phyloP scores from a whole-genome alignment of 23 red algal genomes.

The Chondrus crispus region DNA sequence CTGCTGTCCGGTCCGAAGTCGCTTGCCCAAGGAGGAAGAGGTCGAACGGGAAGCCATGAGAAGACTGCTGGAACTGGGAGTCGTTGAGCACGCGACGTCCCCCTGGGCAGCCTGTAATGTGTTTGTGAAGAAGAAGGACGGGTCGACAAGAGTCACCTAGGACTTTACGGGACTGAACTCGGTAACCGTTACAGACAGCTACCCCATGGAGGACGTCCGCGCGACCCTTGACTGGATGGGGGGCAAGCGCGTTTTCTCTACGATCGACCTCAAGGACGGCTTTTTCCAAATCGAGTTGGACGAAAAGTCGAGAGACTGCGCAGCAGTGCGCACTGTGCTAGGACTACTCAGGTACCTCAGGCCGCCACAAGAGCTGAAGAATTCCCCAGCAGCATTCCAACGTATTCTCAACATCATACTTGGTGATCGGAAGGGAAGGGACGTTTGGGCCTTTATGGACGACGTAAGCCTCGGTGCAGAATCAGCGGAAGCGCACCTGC shows the following conservation, averaged over 20 bases:
- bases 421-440: not conserved
- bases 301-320: not conserved
- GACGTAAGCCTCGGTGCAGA: not conserved
- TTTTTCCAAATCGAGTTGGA: constrained; percentile 2
- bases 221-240: not conserved
- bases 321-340: constrained; percentile 21
- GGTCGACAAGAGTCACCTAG: not conserved
- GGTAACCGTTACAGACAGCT: not conserved
- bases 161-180: not conserved
- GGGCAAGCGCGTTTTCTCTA: not conserved
- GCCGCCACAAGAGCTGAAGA: not conserved
- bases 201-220: constrained; percentile 9
- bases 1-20: not conserved
- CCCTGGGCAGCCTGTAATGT: not conserved
- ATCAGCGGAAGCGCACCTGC: not conserved
- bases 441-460: not conserved
- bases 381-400: not conserved
- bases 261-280: constrained; percentile 20
- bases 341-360: constrained; percentile 26
- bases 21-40: not conserved
- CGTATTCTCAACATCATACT: not conserved
- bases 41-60: not conserved
- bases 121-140: constrained; percentile 9
- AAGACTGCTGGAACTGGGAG: not conserved
- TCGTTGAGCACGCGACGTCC: not conserved